Evolutionary conservation across 2,329 filamentous ascomycete species (phyloP), one percentile per base, ranked within the genome.

Genomic region (Cytospora schulzeri): DNA sequence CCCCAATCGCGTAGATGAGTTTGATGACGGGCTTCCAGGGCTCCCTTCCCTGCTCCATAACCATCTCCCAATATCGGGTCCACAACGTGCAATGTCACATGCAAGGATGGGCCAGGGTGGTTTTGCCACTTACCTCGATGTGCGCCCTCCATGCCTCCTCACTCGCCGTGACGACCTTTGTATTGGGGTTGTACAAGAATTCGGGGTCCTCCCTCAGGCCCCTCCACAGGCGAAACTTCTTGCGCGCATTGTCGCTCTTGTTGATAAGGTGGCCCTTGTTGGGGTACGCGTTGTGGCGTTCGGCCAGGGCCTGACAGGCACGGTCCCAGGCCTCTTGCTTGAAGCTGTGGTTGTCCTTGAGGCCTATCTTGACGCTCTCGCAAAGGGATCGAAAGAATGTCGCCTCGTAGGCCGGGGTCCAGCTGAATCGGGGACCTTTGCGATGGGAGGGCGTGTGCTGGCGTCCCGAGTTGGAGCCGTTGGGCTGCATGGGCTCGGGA

Each of bases 191-290:
- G 70, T 87, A 87, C 3, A 79, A 72, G 64, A 87, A 87, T 15
- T 84, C 82, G 2, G 82, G 80, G 64, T 87, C 80, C 71, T 87
- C 85, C 28, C 84, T 77, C 68, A 87, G 73, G 26, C 84, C 83
- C 22, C 85, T 76, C 85, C 85, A 87, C 60, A 87, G 76, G n/a
- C 85, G 82, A 67, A 87, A 87, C 70, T 85, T 83, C 73, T 87
- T 87, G 58, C 85, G 80, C 65, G 85, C 85, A 73, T 87, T 87
- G 74, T 87, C 85, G 68, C 83, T 85, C 76, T 87, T 87, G 77
- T 87, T 87, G 73, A 87, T 85, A 41, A 87, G 80, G 62, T 87
- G 85, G 69, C 80, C 82, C 75, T 87, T 87, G 67, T 84, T 81
- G n/a, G 84, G 83, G 67, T 80, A 85, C 54, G 84, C 83, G 70